Conservation (phyloP, 148 eudicot species). For the Silene conica region DNA sequence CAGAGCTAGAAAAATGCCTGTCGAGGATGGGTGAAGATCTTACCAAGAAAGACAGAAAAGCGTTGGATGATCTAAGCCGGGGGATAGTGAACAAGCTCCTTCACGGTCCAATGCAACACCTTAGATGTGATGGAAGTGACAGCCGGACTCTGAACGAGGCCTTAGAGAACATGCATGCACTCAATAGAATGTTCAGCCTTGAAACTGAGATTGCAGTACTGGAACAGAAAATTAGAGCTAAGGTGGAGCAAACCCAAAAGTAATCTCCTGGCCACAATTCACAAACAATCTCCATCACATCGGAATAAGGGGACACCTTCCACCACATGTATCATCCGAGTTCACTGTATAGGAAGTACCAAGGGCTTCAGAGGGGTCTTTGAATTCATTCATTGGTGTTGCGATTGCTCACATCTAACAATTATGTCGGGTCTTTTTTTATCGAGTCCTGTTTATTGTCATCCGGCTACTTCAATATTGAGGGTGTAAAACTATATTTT, state of each 20-base stretch:
- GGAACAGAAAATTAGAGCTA: conserved; percentile 91
- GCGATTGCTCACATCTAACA: conserved; percentile 21
- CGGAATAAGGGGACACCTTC: conserved; percentile 42
- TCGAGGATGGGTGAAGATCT: conserved; percentile 72
- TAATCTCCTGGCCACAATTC: conserved; percentile 23
- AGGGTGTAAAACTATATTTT: conserved; percentile 18
- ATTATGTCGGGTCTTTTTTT: conserved; percentile 19
- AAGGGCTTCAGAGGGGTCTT: conserved; percentile 16
- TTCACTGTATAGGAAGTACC: conserved; percentile 14
- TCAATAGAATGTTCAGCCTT: conserved; percentile 88
- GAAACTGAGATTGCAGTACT: conserved; percentile 82
- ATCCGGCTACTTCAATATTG: conserved; percentile 19
- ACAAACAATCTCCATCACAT: conserved; percentile 10
- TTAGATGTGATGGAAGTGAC: conserved; percentile 92
- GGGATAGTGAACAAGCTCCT: conserved; percentile 88
- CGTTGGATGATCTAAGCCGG: conserved; percentile 81
- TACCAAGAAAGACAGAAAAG: conserved; percentile 61
- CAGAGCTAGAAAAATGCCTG: conserved; percentile 83
- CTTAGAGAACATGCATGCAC: conserved; percentile 90
- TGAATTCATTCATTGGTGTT: conserved; percentile 26
- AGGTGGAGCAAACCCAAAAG: conserved; percentile 76
- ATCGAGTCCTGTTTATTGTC: conserved; percentile 13
- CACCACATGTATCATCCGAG: conserved; percentile 20
- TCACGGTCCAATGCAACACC: conserved; percentile 94
- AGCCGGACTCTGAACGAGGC: conserved; percentile 75